Evolutionary conservation across 2,329 filamentous ascomycete species (phyloP).

Genomic region (Claviceps africana): DNA sequence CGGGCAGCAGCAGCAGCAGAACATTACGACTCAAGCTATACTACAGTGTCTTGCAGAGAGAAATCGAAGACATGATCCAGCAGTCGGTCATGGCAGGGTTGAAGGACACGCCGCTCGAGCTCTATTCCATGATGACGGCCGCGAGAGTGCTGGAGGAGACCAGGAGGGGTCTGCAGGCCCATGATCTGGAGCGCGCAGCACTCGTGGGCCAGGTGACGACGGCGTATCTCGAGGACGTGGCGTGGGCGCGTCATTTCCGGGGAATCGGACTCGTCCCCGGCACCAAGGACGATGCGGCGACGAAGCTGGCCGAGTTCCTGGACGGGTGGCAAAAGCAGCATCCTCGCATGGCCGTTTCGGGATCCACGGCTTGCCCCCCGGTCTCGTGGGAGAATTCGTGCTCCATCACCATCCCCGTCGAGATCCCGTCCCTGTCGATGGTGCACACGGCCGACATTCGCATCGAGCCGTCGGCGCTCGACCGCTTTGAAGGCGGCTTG

Average conservation of each 20-base stretch:
- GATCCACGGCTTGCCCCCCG: background rate
- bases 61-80: slow-evolving; percentile 43
- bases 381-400: slow-evolving; percentile 22
- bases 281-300: slow-evolving; percentile 19
- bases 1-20: slow-evolving; percentile 13
- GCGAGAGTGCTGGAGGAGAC: slow-evolving; percentile 30
- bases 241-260: slow-evolving; percentile 35
- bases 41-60: slow-evolving; percentile 65
- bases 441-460: slow-evolving; percentile 65
- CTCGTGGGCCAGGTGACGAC: slow-evolving; percentile 39
- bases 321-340: slow-evolving; percentile 19
- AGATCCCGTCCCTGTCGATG: slow-evolving; percentile 70
- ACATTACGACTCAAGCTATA: slow-evolving; percentile 55
- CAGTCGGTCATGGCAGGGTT: slow-evolving; percentile 28
- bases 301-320: slow-evolving; percentile 16
- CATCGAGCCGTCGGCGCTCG: slow-evolving; percentile 27
- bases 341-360: slow-evolving; percentile 14
- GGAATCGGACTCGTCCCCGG: slow-evolving; percentile 31
- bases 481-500: slow-evolving; percentile 16
- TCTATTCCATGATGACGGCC: slow-evolving; percentile 33
- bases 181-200: slow-evolving; percentile 42
- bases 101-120: slow-evolving; percentile 24
- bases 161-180: slow-evolving; percentile 27
- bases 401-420: slow-evolving; percentile 78
- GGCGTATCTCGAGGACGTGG: slow-evolving; percentile 27